These are phyloP conservation scores for Plicaturopsis crispa DNA, from an alignment of 768 basidiomycete species.

Conservation along the genomic window DNA sequence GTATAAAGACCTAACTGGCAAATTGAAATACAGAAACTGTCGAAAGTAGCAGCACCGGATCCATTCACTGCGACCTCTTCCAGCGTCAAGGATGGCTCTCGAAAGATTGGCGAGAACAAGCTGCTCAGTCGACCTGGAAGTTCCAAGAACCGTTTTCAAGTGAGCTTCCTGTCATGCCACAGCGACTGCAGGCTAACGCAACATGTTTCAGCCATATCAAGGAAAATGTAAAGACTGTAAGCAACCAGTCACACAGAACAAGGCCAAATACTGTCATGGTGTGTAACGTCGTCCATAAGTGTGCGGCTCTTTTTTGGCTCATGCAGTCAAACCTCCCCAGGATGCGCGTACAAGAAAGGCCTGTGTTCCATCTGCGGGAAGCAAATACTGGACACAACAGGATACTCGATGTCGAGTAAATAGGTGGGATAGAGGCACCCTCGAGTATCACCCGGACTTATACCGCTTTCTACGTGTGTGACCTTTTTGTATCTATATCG, in stretches of 20 bases:
- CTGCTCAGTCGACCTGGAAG: constrained; percentile 61
- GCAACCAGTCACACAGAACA: constrained; percentile 76
- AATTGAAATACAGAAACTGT: constrained; percentile 59
- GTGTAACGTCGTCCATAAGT: too few relatives aligned
- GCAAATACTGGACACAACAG: constrained; percentile 74
- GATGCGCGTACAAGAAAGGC: constrained; percentile 85
- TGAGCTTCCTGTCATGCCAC: constrained; percentile 22
- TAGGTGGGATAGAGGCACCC: too few relatives aligned
- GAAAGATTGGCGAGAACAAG: constrained; percentile 84
- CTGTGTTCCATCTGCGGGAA: constrained; percentile 86
- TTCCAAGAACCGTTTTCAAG: constrained; percentile 75
- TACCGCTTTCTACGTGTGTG: constrained; percentile 1
- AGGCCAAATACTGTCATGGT: constrained; percentile 88
- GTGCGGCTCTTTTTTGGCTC: constrained; percentile 3
- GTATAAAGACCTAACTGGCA: neutral
- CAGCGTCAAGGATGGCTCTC: constrained; percentile 72
- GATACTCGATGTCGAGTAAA: constrained; percentile 83
- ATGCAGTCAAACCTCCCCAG: constrained; percentile 26
- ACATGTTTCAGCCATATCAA: constrained; percentile 61
- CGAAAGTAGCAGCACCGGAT: constrained; percentile 85
- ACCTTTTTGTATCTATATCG: constrained; percentile 1
- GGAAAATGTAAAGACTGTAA: constrained; percentile 86
- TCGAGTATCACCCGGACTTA: constrained; percentile 9
- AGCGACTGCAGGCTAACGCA: constrained; percentile 10
- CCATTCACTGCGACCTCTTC: constrained; percentile 70